These are phyloP conservation scores for Nyctanthes arbortristis DNA, from an alignment of 257 asterid species.

Conservation along the genomic window DNA sequence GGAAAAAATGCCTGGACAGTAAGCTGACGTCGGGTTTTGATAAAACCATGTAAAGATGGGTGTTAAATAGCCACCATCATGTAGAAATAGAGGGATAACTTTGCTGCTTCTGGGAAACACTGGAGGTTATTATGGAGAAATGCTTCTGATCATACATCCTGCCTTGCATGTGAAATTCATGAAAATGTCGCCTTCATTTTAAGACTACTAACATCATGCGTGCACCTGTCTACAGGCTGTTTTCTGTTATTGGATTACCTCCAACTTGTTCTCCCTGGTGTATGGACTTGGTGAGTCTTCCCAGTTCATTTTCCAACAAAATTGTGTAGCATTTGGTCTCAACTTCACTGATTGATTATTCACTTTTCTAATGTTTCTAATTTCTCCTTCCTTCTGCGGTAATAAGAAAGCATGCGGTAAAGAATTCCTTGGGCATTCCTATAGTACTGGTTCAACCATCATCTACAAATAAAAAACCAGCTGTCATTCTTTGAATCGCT, in stretches of 20 bases:
- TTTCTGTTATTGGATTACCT: constrained; percentile 91
- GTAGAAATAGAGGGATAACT: not conserved
- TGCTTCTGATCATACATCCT: not conserved
- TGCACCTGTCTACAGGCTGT: constrained; percentile 57
- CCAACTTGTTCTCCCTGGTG: constrained; percentile 77
- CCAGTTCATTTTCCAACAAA: not conserved
- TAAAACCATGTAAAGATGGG: not conserved
- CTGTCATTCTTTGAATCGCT: constrained; percentile 59
- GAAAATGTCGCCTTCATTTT: not conserved
- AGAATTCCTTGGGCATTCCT: constrained; percentile 68
- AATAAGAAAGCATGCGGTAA: constrained; percentile 58
- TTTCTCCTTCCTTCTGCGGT: constrained; percentile 41
- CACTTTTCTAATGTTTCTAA: constrained; percentile 1
- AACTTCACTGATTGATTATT: constrained; percentile 11
- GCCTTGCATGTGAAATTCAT: constrained; percentile 12
- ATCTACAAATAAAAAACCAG: constrained; percentile 45
- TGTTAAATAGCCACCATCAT: no score
- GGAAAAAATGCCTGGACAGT: not conserved
- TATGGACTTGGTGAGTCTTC: constrained; percentile 71
- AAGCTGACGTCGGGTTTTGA: not conserved
- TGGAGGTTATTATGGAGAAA: not conserved
- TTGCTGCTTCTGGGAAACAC: not conserved
- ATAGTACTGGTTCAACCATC: constrained; percentile 48
- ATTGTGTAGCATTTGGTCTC: not conserved
- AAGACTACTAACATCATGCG: not conserved